Conservation (phyloP, 2,329 filamentous ascomycete genomes). For the Colletotrichum magnum region DNA sequence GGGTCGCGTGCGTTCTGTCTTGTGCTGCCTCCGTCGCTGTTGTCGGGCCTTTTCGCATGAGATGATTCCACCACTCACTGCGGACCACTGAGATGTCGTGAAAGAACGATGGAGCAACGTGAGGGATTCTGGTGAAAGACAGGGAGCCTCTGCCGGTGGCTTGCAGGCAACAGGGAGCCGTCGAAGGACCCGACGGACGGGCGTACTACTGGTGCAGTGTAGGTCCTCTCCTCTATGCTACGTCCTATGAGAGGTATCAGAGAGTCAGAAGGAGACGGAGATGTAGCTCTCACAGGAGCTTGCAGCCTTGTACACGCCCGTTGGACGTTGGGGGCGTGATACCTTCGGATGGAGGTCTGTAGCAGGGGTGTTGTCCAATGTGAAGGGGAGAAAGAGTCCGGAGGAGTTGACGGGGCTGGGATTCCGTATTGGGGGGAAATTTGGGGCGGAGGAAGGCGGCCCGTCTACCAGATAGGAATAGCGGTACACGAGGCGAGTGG, state of each 20-base stretch:
- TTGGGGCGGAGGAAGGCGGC: conserved; percentile 43
- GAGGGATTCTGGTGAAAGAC: conserved; percentile 1
- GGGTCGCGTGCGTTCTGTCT: conserved; percentile 26
- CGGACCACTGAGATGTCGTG: conserved; percentile 2
- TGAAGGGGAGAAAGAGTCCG: conserved; percentile 5
- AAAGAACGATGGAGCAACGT: background rate
- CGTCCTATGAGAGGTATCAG: conserved; percentile 1
- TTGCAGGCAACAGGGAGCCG: conserved; percentile 16
- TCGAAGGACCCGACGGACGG: background rate
- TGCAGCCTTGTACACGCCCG: background rate
- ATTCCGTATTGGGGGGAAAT: conserved; percentile 30
- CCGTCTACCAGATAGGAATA: conserved; percentile 42
- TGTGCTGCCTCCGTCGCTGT: background rate
- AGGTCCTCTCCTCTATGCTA: background rate
- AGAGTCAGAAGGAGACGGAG: no score
- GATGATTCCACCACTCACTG: conserved; percentile 23
- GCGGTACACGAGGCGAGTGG: conserved; percentile 6
- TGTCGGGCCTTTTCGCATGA: conserved; percentile 7
- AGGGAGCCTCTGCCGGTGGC: conserved; percentile 19
- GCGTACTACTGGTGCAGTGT: background rate
- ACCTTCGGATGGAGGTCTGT: conserved; percentile 1
- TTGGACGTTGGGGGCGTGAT: background rate
- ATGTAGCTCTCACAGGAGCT: no score
- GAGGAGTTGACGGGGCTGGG: conserved; percentile 13
- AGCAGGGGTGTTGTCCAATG: background rate